Evolutionary conservation across 768 basidiomycete genomes (phyloP).

Genomic region (Gloeophyllum trabeum): DNA sequence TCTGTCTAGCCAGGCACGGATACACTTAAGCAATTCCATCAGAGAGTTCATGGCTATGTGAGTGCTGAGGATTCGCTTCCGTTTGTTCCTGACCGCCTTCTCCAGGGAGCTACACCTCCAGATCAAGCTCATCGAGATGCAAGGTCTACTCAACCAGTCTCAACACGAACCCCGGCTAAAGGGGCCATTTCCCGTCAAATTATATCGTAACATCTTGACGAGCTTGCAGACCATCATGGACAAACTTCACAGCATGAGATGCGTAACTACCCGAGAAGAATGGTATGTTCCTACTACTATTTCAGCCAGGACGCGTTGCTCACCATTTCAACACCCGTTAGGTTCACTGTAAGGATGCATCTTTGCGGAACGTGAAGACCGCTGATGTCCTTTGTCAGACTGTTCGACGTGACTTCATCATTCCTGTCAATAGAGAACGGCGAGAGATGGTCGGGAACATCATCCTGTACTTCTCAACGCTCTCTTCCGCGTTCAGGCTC

Average conservation of each 20-base stretch:
- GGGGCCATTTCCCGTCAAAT: slow-evolving; percentile 81
- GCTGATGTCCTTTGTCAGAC: slow-evolving; percentile 29
- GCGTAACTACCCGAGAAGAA: slow-evolving; percentile 92
- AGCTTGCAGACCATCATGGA: slow-evolving; percentile 82
- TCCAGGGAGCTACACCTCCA: slow-evolving; percentile 91
- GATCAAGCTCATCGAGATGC: slow-evolving; percentile 78
- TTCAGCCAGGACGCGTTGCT: slow-evolving; percentile 1
- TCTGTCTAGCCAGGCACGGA: slow-evolving; percentile 9
- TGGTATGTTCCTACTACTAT: slow-evolving; percentile 41
- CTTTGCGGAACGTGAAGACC: not conserved
- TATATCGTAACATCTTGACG: slow-evolving; percentile 77
- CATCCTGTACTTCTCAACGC: slow-evolving; percentile 76
- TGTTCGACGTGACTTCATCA: slow-evolving; percentile 78
- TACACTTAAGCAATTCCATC: slow-evolving; percentile 50
- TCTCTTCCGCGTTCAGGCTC: slow-evolving; percentile 69
- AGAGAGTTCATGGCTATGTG: slow-evolving; percentile 91
- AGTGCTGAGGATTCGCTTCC: slow-evolving; percentile 12
- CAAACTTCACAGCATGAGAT: slow-evolving; percentile 89
- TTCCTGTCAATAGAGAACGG: slow-evolving; percentile 82
- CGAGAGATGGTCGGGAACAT: slow-evolving; percentile 95
- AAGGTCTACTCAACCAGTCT: slow-evolving; percentile 78
- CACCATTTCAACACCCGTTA: slow-evolving; percentile 17
- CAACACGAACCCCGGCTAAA: slow-evolving; percentile 92
- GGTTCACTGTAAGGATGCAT: slow-evolving; percentile 53
- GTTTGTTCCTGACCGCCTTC: not conserved